Evolutionary conservation across 495 filamentous ascomycete species (phyloP), one percentile per base, ranked within the genome.

Genomic region (Parathielavia hyrcaniae): DNA sequence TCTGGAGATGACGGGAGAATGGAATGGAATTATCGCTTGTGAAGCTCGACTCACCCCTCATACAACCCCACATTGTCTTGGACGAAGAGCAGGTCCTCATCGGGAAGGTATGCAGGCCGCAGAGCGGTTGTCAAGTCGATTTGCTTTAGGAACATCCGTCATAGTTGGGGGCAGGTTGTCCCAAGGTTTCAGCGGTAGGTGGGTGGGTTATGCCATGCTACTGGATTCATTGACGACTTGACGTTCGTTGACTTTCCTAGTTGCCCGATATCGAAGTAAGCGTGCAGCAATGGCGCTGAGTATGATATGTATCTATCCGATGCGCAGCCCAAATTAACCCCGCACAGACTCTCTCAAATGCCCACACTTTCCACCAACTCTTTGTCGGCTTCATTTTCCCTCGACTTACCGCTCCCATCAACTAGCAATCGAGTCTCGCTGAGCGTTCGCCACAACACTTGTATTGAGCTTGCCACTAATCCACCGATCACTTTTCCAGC

Each of bases 21-120:
- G 14, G 22, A 34, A 35, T 10, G n/a, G n/a, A n/a, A n/a, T n/a
- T n/a, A n/a, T 1, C 7, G 12, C 2, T 0, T 19, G 14, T 0
- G 47, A 50, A 1, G 20, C 12, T 16, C 0, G 45, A 66, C 85
- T 74, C 77, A 97, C 91, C 95, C 93, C 79, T 97, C 89, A 75
- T 99, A 99, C 61, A 99, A 77, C 64, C 95, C 93, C 67, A 97
- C 93, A 71, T 87, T 88, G 80, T 97, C 89, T 74, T 96, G 91
- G 59, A 99, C 90, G 76, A 97, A 97, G 57, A 97, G 82, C 34
- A 97, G 76, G 58, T 79, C 77, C 71, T 97, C 93, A 75, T 96
- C 95, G 61, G 90, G 88, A 48, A 95, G 80, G 59, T 96, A 84
- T 52, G 84, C 84, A 44, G 93, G 93, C 76, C 95, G 87, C 68